Evolutionary conservation across 805 yeast genomes (phyloP).

Genomic region (Candida maltosa): DNA sequence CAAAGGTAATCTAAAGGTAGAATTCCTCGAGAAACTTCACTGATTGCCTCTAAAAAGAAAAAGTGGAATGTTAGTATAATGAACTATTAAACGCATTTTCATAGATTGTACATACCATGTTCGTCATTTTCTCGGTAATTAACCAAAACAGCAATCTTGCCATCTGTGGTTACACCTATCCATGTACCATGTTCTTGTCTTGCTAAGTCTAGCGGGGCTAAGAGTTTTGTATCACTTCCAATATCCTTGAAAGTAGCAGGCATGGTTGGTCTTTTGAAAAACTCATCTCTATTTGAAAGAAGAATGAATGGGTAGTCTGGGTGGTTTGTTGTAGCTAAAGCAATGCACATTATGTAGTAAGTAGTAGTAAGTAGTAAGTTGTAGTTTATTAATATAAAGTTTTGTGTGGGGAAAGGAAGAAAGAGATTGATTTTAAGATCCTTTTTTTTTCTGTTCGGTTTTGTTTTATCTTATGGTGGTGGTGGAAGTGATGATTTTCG

Average conservation of each 20-base stretch:
- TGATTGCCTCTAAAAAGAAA: conserved; percentile 13
- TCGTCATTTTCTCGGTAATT: conserved; percentile 58
- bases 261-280: conserved; percentile 67
- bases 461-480: no score
- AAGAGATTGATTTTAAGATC: background rate
- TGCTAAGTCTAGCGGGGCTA: conserved; percentile 75
- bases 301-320: conserved; percentile 73
- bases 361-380: background rate
- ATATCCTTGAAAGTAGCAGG: conserved; percentile 39
- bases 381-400: background rate
- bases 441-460: no score
- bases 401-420: background rate
- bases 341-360: conserved; percentile 64
- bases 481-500: no score
- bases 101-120: conserved; percentile 12
- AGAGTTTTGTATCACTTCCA: conserved; percentile 33
- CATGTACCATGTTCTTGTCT: conserved; percentile 83
- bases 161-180: conserved; percentile 68
- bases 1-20: conserved; percentile 45
- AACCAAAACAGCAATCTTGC: conserved; percentile 68
- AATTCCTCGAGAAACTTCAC: conserved; percentile 51
- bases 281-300: conserved; percentile 87
- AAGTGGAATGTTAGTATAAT: conserved; percentile 1
- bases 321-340: conserved; percentile 64
- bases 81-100: background rate